Base-by-base conservation (phyloP, 2,329 filamentous ascomycete species). In the Aspergillus carbonarius region DNA sequence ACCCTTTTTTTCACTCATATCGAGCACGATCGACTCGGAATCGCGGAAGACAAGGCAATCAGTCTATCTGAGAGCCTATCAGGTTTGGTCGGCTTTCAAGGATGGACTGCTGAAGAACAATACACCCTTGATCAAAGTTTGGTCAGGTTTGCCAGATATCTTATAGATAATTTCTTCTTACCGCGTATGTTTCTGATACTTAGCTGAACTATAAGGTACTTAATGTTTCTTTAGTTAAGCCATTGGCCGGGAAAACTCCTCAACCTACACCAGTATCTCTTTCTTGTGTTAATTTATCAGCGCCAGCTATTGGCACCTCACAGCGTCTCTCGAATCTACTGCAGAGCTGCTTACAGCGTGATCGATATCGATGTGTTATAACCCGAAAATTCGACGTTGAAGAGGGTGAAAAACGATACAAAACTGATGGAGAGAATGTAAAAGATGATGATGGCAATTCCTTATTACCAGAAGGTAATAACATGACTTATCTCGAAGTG, bases 381-480 rank as follows among this genome's bases (percentile, higher is more conserved):
- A 57, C 60, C 23, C 40, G 62, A 39, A 61, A 57, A 54, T 61
- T 64, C 39, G 55, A 57, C 49, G 1, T 8, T 27, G 15, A 8
- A 6, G 57, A 64, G 57, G 62, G 48, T 58, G 40, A 48, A 27
- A 51, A 37, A 50, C 63, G 61, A 35, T 57, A 52, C 23, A 35
- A 50, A 13, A 40, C 42, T 7, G 55, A 63, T 62, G 55, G 37
- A 34, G n/a, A 54, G n/a, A 55, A 57, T 32, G 48, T 58, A 27
- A 48, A 55, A 50, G 63, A 67, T 42, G 63, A 67, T 59, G 56
- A 64, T 18, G 61, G 63, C 39, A 58, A 57, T 15, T 48, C 53
- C 15, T 40, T 54, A 17, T n/a, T 44, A 5, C 17, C 30, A 23
- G 48, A 54, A 34, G 9, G n/a, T 40, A 48, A 37, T 5, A 37